These are phyloP conservation scores for Sporisorium sorghi DNA, from an alignment of 1,284 basidiomycete genomes.

Conservation along the genomic window DNA sequence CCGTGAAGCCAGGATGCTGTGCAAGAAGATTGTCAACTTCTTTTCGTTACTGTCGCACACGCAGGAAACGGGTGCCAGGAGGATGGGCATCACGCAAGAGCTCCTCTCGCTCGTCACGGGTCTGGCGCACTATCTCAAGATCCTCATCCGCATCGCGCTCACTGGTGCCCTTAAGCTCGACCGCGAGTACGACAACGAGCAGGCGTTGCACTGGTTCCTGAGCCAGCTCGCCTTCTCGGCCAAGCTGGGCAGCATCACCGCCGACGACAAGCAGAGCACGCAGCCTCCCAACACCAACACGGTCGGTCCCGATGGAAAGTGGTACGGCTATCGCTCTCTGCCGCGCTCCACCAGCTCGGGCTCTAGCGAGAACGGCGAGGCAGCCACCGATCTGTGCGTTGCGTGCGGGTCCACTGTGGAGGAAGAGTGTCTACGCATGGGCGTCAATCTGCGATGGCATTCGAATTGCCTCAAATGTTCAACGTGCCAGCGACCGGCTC, in stretches of 20 bases:
- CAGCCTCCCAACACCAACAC: conserved; percentile 50
- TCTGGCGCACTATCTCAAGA: conserved; percentile 98
- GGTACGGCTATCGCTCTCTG: conserved; percentile 64
- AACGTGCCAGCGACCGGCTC: conserved; percentile 73
- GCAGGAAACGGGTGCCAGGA: conserved; percentile 86
- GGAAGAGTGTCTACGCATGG: conserved; percentile 93
- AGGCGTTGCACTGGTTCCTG: conserved; percentile 88
- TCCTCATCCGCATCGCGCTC: conserved; percentile 95
- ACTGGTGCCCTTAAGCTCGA: conserved; percentile 96
- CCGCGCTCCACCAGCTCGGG: conserved; percentile 59
- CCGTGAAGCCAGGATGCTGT: conserved; percentile 96
- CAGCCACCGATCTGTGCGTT: conserved; percentile 83
- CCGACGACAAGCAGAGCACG: conserved; percentile 52
- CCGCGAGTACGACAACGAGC: conserved; percentile 82
- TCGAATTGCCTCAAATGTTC: conserved; percentile 87
- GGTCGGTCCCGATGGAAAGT: conserved; percentile 47
- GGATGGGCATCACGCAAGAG: conserved; percentile 97
- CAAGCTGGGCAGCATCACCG: conserved; percentile 38
- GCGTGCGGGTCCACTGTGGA: conserved; percentile 91
- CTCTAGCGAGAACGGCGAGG: conserved; percentile 62
- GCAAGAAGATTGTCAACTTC: conserved; percentile 97
- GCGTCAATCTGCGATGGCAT: conserved; percentile 96
- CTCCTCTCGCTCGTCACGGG: conserved; percentile 97
- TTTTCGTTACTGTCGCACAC: conserved; percentile 97
- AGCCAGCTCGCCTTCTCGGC: conserved; percentile 91